Base-by-base conservation (phyloP, 768 basidiomycete species). In the Grammothele lineata region DNA sequence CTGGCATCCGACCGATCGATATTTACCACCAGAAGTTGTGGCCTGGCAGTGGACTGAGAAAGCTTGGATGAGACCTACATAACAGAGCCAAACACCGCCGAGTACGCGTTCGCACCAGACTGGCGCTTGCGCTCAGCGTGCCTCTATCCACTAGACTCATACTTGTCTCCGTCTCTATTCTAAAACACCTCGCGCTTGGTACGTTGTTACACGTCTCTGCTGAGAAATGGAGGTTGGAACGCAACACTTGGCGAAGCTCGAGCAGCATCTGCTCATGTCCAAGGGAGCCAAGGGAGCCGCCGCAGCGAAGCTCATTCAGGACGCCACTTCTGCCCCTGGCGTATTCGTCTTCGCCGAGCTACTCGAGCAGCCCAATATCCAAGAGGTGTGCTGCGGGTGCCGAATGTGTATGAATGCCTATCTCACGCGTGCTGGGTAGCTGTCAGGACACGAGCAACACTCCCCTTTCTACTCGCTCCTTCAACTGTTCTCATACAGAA, bases 341-440 rank as follows among this genome's bases (percentile, higher is more conserved):
- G 88, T 96, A 37, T 95, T 89, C 63, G 87, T 92, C 48, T 99
- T 96, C 60, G 80, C 83, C 0, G 94, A 98, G 64, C 69, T 99
- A 43, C 70, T 97, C 42, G 86, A 92, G 37, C 65, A 87, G 22
- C 78, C 85, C 1, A 89, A 83, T 58, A 85, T 98, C 30, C 82
- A 87, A 61, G 87, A 94, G 72, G 95, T 90, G 56, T 60, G 73
- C 42, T 62, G 14, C 38, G 22, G 43, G 22, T 37, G 8, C 27
- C 25, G 11, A 23, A 25, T 26, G 34, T 11, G 19, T 0, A 1
- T 32, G 12, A 38, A 35, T 44, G 22, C 9, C 6, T 42, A 25
- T 23, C 32, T 36, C 15, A n/a, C 43, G 22, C 14, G 3, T 26
- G 12, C 6, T 26, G 6, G 40, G 18, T 63, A 96, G 93, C 77